These are phyloP conservation scores for Flaveria bidentis DNA, from an alignment of 129 eudicot species.

Conservation along the genomic window DNA sequence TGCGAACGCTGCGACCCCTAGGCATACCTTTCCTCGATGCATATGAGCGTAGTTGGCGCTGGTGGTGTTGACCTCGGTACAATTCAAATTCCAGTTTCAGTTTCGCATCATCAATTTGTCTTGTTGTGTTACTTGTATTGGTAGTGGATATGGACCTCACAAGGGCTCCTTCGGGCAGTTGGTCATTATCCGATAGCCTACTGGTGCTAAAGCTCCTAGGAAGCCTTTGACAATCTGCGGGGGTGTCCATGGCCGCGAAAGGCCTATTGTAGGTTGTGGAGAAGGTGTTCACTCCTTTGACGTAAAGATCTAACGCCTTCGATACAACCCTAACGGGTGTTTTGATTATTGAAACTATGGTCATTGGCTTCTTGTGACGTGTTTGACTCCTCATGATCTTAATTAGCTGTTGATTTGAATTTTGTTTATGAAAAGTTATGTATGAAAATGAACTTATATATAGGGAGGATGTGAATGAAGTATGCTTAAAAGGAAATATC, in stretches of 20 bases:
- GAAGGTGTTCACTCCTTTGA: conserved; percentile 11
- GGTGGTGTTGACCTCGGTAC: neutral
- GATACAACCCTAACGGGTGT: conserved; percentile 7
- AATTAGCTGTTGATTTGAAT: neutral
- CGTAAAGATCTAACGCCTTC: conserved; percentile 16
- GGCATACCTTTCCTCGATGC: conserved; percentile 11
- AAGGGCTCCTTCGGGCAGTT: neutral
- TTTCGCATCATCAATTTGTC: neutral
- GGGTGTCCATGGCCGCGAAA: neutral
- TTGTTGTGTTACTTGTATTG: neutral
- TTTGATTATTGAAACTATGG: neutral
- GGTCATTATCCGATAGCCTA: conserved; percentile 5
- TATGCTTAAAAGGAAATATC: neutral
- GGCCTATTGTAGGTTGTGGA: conserved; percentile 9
- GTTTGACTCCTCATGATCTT: conserved; percentile 12
- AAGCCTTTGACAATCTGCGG: neutral
- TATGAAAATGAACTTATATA: neutral
- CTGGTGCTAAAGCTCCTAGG: conserved; percentile 22
- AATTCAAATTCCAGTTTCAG: neutral
- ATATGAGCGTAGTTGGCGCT: neutral
- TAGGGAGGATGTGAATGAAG: neutral
- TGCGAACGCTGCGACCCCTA: conserved; percentile 15
- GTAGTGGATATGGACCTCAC: neutral
- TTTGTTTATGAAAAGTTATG: neutral
- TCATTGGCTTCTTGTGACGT: conserved; percentile 1